Evolutionary conservation across 2,329 filamentous ascomycete genomes (phyloP).

Genomic region (Trichoderma citrinoviride): DNA sequence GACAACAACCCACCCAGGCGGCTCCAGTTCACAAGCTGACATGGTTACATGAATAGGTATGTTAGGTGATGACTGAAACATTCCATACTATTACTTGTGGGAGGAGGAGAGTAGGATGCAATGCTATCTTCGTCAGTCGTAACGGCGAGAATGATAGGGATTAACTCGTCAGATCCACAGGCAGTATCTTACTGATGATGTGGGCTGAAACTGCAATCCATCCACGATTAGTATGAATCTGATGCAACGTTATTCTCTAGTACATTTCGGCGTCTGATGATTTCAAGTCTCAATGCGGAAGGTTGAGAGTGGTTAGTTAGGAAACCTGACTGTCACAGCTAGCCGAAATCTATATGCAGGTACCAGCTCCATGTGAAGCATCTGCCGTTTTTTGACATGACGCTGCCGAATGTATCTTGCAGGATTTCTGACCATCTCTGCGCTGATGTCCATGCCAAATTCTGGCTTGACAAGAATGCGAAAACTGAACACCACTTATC

Average conservation of each 20-base stretch:
- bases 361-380: background rate
- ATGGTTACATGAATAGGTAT: conserved; percentile 14
- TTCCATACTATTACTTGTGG: background rate
- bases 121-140: background rate
- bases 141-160: background rate
- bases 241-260: conserved; percentile 18
- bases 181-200: background rate
- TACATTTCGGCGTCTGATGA: background rate
- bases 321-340: background rate
- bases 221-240: background rate
- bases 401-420: too few relatives aligned
- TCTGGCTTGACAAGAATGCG: too few relatives aligned
- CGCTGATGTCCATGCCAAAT: too few relatives aligned
- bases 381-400: background rate
- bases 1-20: background rate
- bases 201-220: background rate
- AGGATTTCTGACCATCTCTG: too few relatives aligned
- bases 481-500: too few relatives aligned
- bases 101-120: too few relatives aligned
- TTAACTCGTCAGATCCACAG: background rate
- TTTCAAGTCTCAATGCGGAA: conserved; percentile 3
- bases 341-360: background rate
- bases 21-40: background rate
- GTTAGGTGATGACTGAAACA: background rate
- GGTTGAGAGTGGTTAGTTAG: conserved; percentile 1